These are phyloP conservation scores for Lactuca saligna DNA, from an alignment of 129 eudicot species.

Conservation along the genomic window DNA sequence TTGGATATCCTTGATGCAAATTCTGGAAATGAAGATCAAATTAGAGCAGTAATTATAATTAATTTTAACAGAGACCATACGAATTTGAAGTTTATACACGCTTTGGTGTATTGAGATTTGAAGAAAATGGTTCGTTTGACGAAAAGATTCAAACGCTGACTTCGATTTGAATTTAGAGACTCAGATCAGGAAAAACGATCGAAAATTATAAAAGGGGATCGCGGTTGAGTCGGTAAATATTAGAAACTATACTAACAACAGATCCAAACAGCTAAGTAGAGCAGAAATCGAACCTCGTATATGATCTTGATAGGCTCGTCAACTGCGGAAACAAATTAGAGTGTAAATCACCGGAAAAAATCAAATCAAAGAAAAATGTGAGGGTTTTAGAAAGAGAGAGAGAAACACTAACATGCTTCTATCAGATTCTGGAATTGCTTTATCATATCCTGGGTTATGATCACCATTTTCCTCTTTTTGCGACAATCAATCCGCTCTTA, in stretches of 20 bases:
- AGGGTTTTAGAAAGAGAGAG: slow-evolving; percentile 16
- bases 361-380: slow-evolving; percentile 12
- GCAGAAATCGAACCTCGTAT: slow-evolving; percentile 58
- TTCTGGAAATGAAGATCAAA: slow-evolving; percentile 47
- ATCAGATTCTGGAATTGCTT: slow-evolving; percentile 58
- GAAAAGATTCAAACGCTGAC: slow-evolving; percentile 20
- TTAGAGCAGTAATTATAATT: background rate
- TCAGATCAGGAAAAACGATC: slow-evolving; percentile 17
- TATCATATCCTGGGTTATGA: slow-evolving; percentile 61
- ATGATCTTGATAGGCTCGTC: slow-evolving; percentile 69
- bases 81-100: background rate
- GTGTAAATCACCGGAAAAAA: slow-evolving; percentile 10
- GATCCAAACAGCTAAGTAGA: slow-evolving; percentile 27
- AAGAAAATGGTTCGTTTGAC: background rate
- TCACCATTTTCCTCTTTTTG: slow-evolving; percentile 52
- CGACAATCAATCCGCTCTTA: slow-evolving; percentile 14
- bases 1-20: slow-evolving; percentile 80
- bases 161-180: slow-evolving; percentile 19
- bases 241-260: background rate
- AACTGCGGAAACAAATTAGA: slow-evolving; percentile 50
- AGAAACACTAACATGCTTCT: slow-evolving; percentile 54
- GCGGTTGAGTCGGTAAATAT: slow-evolving; percentile 6
- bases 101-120: background rate
- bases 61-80: background rate
- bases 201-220: slow-evolving; percentile 21